Base-by-base conservation (phyloP, 352 stramenopile species). In the Aphanomyces stellatus region DNA sequence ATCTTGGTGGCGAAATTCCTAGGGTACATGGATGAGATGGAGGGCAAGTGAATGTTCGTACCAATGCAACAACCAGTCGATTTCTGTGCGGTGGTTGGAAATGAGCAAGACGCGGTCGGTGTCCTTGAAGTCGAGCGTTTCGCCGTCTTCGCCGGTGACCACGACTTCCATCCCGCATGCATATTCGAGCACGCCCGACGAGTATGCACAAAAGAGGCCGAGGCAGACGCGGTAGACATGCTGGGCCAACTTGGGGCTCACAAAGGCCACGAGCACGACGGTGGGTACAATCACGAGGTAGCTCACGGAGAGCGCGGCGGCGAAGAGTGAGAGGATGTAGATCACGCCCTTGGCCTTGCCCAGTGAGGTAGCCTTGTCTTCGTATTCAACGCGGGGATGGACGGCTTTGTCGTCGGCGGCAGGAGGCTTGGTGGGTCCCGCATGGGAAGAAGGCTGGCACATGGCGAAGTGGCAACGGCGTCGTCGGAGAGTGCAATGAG, bases 51-150 rank as follows among this genome's bases (percentile, higher is more conserved):
- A 53, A 17, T 4, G 40, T n/a, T 60, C 67, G 46, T 63, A 79
- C 82, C 82, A 91, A 56, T 90, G 87, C 71, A 91, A 89, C 53
- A 93, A 69, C 82, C 85, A 90, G 72, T 93, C 82, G 56, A 91
- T 77, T 70, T 91, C 85, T 3, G 77, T 90, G 41, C 85, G 81
- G 63, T 91, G 82, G 72, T 91, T 93, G 57, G 71, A 86, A 42
- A 93, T 75, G 28, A 91, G 51, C 48, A 91, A 70, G 31, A 85
- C 73, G 25, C 82, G 73, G 35, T 91, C 80, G 4, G 73, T 35
- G 1, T 49, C 34, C 1, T 69, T 19, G 61, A 91, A 89, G 1
- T 86, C 74, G 24, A 62, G 70, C 31, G 62, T 72, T 34, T 68
- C 67, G 30, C 67, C 48, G n/a, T 67, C 59, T 46, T 89, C 81